These are phyloP conservation scores for Hygrocybe coccinea DNA, from an alignment of 768 basidiomycete genomes.

Conservation along the genomic window DNA sequence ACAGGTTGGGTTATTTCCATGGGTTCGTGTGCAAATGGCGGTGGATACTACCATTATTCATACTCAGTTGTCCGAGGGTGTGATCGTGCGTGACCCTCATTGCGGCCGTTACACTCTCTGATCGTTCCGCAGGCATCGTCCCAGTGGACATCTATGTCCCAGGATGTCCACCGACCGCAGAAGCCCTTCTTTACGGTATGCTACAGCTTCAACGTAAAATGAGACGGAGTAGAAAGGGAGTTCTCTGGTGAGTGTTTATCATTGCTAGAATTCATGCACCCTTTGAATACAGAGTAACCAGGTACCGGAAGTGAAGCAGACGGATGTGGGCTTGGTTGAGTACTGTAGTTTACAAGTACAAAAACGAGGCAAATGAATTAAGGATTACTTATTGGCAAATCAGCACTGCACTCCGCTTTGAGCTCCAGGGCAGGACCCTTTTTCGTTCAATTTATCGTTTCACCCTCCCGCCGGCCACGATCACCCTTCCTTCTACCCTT, in stretches of 20 bases:
- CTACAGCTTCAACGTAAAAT: conserved; percentile 96
- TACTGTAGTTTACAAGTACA: neutral
- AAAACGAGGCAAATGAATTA: neutral
- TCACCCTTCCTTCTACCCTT: neutral
- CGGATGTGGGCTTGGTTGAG: neutral
- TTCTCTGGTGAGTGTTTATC: conserved; percentile 63
- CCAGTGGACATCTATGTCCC: conserved; percentile 99
- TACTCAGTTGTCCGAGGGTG: conserved; percentile 98
- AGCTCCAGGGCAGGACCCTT: neutral
- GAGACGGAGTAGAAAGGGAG: conserved; percentile 79
- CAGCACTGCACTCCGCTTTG: no score
- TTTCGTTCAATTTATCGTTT: neutral
- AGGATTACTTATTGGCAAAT: no score
- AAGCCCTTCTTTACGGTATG: conserved; percentile 95
- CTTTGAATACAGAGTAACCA: conserved; percentile 17
- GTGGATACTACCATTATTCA: conserved; percentile 96
- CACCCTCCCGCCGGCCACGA: neutral
- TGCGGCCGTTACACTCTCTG: neutral
- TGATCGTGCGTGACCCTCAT: conserved; percentile 62
- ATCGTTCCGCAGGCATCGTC: conserved; percentile 64
- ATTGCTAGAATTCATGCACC: neutral
- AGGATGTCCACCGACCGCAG: conserved; percentile 92
- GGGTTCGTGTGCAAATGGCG: conserved; percentile 99
- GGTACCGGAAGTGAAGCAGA: conserved; percentile 52
- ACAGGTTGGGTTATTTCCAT: conserved; percentile 98